Percentiles rank a stretch among this genome's conserved stretches.
Conservation (phyloP, 2,329 filamentous ascomycete genomes). For the Fusarium pilosicola region DNA sequence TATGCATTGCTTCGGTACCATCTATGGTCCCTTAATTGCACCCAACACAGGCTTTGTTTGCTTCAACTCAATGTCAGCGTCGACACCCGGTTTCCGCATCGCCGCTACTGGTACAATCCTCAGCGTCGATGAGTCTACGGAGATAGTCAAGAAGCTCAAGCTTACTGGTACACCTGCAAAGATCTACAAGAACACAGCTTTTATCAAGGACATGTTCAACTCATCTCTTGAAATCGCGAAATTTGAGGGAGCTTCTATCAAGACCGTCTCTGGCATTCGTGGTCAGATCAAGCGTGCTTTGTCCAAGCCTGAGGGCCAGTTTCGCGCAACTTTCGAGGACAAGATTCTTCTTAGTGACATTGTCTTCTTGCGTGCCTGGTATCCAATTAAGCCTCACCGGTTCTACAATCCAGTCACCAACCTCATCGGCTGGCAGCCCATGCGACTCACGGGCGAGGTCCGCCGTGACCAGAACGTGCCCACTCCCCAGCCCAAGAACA, state of each 20-base stretch:
- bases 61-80: constrained; percentile 87
- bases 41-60: constrained; percentile 96
- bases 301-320: constrained; percentile 92
- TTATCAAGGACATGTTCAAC: constrained; percentile 99
- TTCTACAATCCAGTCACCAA: constrained; percentile 99
- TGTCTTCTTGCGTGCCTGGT: constrained; percentile 96
- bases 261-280: constrained; percentile 93
- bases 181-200: constrained; percentile 99
- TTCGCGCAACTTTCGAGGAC: constrained; percentile 97
- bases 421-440: constrained; percentile 89
- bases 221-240: constrained; percentile 94
- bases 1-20: constrained; percentile 97
- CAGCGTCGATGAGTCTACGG: constrained; percentile 92
- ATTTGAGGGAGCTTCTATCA: constrained; percentile 95
- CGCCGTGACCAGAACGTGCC: constrained; percentile 78
- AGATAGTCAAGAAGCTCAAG: constrained; percentile 99
- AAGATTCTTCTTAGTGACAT: constrained; percentile 98
- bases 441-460: constrained; percentile 94
- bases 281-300: constrained; percentile 98
- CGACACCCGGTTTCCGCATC: constrained; percentile 90
- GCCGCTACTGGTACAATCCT: constrained; percentile 94
- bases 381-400: constrained; percentile 90
- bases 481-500: constrained; percentile 85
- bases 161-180: constrained; percentile 94
- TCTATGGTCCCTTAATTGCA: constrained; percentile 93